Evolutionary conservation across 108 stramenopile species (phyloP).

Genomic region (Cyclostephanos tholiformis): DNA sequence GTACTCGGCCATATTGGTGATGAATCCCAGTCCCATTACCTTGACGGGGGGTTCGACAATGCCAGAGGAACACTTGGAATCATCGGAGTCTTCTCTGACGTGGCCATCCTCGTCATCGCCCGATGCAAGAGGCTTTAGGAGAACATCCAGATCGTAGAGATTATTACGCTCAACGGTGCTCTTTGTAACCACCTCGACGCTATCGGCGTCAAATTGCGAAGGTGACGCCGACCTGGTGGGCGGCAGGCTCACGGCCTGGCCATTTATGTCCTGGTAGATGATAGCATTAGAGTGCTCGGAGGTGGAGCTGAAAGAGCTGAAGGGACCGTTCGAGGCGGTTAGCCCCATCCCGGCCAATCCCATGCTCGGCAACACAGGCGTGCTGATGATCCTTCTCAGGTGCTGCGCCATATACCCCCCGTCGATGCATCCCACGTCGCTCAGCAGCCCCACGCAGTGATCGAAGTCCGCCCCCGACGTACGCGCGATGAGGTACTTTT

Average conservation of each 20-base stretch:
- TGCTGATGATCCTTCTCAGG: constrained; percentile 54
- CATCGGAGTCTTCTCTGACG: constrained; percentile 7
- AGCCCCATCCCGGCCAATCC: constrained; percentile 9
- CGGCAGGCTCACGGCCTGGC: constrained; percentile 21
- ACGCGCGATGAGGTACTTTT: constrained; percentile 26
- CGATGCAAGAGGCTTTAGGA: not conserved
- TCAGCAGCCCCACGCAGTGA: constrained; percentile 39
- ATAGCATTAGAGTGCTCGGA: not conserved
- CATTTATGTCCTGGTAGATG: not conserved
- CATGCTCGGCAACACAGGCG: constrained; percentile 20
- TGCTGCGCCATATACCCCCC: constrained; percentile 64
- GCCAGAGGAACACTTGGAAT: not conserved
- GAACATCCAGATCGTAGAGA: constrained; percentile 4
- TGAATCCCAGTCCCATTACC: constrained; percentile 87
- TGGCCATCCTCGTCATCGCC: constrained; percentile 3
- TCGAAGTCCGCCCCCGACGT: constrained; percentile 41
- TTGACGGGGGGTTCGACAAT: constrained; percentile 34
- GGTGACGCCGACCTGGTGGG: constrained; percentile 29
- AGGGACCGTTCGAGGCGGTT: constrained; percentile 11
- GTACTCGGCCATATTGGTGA: constrained; percentile 95
- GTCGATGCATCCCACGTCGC: constrained; percentile 59
- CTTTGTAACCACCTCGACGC: constrained; percentile 35
- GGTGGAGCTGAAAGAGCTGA: constrained; percentile 11
- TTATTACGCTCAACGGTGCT: constrained; percentile 23
- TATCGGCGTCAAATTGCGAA: not conserved